phyloP scores from a whole-genome alignment of 1,284 basidiomycete genomes.

The Microbotryomycetes sp. region DNA sequence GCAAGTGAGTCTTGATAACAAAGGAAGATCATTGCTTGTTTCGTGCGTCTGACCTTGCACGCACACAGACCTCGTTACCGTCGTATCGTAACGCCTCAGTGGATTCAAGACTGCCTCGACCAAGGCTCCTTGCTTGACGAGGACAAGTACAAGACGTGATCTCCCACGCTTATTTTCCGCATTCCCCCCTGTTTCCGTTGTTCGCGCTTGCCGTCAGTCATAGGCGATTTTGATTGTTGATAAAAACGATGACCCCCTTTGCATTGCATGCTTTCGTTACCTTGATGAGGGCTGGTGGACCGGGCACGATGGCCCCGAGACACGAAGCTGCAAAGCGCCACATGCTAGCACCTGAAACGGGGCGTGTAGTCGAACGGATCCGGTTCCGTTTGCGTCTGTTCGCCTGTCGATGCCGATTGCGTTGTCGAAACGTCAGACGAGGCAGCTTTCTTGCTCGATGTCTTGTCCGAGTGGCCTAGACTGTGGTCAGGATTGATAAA shows the following conservation, averaged over 20 bases:
- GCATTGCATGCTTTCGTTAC: no score
- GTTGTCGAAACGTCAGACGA: background rate
- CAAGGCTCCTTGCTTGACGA: slow-evolving; percentile 19
- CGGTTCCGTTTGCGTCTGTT: slow-evolving; percentile 1
- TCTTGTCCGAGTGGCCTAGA: slow-evolving; percentile 72
- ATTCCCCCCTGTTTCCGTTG: background rate
- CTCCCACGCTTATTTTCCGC: background rate
- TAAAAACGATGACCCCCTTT: no score
- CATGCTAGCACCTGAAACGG: slow-evolving; percentile 6
- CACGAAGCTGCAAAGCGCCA: no score
- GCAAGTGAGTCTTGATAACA: background rate
- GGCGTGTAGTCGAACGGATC: slow-evolving; percentile 12
- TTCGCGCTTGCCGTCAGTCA: background rate
- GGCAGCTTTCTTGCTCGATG: background rate
- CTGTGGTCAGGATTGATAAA: slow-evolving; percentile 66
- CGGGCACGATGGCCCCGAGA: no score
- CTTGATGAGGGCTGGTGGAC: no score
- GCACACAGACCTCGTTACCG: slow-evolving; percentile 30
- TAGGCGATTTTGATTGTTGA: background rate
- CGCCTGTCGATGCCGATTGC: background rate
- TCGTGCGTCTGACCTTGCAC: background rate
- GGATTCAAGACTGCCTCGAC: slow-evolving; percentile 28
- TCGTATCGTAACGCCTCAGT: slow-evolving; percentile 25
- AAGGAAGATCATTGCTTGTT: background rate
- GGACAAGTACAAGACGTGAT: slow-evolving; percentile 15